Conservation (phyloP, 306 rosid species). For the Fagus crenata region DNA sequence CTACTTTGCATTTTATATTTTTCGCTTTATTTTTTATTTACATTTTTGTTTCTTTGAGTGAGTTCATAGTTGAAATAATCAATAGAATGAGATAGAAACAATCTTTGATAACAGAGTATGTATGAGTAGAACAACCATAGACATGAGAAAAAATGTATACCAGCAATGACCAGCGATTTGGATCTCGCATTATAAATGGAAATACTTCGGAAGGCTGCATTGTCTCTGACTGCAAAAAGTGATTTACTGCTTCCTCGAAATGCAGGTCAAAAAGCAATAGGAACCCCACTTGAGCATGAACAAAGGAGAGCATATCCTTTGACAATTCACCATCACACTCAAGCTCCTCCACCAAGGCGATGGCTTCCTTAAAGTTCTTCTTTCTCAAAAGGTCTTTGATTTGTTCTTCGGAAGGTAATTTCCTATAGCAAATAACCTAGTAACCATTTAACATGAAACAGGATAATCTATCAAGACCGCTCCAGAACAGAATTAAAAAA, state of each 20-base stretch:
- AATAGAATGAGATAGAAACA: conserved; percentile 16
- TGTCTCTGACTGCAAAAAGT: conserved; percentile 82
- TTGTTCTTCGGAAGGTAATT: conserved; percentile 85
- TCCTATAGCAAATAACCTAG: conserved; percentile 81
- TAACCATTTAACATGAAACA: conserved; percentile 28
- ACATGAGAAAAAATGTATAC: conserved; percentile 38
- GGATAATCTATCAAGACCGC: conserved; percentile 9
- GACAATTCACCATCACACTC: conserved; percentile 85
- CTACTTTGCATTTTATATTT: neutral
- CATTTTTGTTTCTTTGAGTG: conserved; percentile 2
- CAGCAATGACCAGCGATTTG: conserved; percentile 98
- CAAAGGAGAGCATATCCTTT: conserved; percentile 82
- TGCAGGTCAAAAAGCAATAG: conserved; percentile 92
- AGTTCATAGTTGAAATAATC: conserved; percentile 16
- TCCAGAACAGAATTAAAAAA: neutral
- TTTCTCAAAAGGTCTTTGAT: conserved; percentile 84
- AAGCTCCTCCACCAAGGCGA: conserved; percentile 88
- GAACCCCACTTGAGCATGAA: conserved; percentile 97
- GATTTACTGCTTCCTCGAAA: conserved; percentile 96
- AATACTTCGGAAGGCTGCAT: conserved; percentile 97
- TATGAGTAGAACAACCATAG: conserved; percentile 19
- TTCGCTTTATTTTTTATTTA: conserved; percentile 17
- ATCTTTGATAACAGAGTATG: neutral
- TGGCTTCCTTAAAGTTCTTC: conserved; percentile 82
- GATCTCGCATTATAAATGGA: conserved; percentile 94